A percentile compares a stretch with the other conserved stretches of the same genome.
Conservation (phyloP, 2,329 filamentous ascomycete genomes). For the Aspergillus bombycis region DNA sequence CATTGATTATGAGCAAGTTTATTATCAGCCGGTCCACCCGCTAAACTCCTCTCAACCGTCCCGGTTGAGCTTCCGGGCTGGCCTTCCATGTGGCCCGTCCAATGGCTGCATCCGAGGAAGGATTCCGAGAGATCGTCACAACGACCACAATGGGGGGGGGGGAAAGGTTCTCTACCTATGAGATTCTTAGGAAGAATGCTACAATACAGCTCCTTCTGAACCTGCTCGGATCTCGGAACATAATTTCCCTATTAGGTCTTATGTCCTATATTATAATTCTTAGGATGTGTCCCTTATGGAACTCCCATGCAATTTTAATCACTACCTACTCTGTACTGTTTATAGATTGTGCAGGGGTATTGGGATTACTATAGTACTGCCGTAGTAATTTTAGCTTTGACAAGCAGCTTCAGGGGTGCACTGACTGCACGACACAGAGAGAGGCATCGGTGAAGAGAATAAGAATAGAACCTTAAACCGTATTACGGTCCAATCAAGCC, state of each 20-base stretch:
- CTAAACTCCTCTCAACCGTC: constrained; percentile 12
- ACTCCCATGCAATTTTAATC: neutral
- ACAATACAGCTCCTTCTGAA: neutral
- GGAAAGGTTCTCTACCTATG: neutral
- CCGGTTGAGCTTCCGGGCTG: constrained; percentile 15
- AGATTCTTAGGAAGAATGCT: neutral
- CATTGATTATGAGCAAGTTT: constrained; percentile 8
- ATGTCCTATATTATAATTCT: neutral
- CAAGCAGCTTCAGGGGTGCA: constrained; percentile 4
- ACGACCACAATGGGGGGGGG: neutral
- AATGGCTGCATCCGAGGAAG: constrained; percentile 16
- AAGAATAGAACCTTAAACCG: constrained; percentile 5
- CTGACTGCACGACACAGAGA: neutral
- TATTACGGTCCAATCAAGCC: constrained; percentile 8
- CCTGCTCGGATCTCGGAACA: neutral
- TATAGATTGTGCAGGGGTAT: neutral
- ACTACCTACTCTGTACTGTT: neutral
- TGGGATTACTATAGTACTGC: neutral
- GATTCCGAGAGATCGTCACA: constrained; percentile 21
- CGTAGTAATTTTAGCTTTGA: neutral
- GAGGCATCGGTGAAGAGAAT: constrained; percentile 14
- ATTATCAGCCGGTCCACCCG: constrained; percentile 13
- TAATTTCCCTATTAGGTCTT: neutral
- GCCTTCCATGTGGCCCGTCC: constrained; percentile 16
- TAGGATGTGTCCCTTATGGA: neutral